Conservation (phyloP, 1,139 yeast species). For the Zygosaccharomyces sapae region DNA sequence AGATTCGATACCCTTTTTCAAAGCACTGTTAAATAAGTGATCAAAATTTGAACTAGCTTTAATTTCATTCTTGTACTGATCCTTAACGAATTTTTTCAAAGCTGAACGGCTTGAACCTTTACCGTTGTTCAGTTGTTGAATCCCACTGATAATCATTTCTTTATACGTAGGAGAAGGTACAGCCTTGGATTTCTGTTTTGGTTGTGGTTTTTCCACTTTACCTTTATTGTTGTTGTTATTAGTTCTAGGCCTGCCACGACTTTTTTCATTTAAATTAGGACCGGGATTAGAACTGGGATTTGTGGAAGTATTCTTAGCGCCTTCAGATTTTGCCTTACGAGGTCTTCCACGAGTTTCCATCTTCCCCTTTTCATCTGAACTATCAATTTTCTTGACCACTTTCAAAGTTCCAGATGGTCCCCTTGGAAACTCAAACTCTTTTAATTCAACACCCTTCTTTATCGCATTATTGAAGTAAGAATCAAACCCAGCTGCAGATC, state of each 20-base stretch:
- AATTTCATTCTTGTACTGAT: slow-evolving; percentile 48
- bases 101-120: slow-evolving; percentile 52
- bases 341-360: slow-evolving; percentile 17
- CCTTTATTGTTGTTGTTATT: not conserved
- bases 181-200: not conserved
- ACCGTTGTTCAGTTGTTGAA: slow-evolving; percentile 25
- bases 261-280: not conserved
- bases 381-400: slow-evolving; percentile 34
- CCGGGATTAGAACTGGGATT: too few relatives aligned
- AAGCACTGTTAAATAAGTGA: slow-evolving; percentile 68
- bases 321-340: slow-evolving; percentile 4
- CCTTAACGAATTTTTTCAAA: slow-evolving; percentile 56
- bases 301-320: slow-evolving; percentile 5
- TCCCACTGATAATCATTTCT: slow-evolving; percentile 29
- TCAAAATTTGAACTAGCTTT: slow-evolving; percentile 65
- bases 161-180: slow-evolving; percentile 23
- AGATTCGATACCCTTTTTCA: slow-evolving; percentile 73
- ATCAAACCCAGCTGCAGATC: slow-evolving; percentile 62
- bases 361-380: slow-evolving; percentile 13
- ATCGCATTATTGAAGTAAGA: slow-evolving; percentile 74
- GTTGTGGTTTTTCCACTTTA: slow-evolving; percentile 1
- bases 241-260: not conserved
- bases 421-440: slow-evolving; percentile 79
- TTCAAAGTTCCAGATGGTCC: slow-evolving; percentile 52
- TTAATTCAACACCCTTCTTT: slow-evolving; percentile 75